Percentiles rank a stretch among this genome's conserved stretches.
These are phyloP conservation scores for Thelephora ganbajun DNA, from an alignment of 768 basidiomycete species.

Conservation along the genomic window DNA sequence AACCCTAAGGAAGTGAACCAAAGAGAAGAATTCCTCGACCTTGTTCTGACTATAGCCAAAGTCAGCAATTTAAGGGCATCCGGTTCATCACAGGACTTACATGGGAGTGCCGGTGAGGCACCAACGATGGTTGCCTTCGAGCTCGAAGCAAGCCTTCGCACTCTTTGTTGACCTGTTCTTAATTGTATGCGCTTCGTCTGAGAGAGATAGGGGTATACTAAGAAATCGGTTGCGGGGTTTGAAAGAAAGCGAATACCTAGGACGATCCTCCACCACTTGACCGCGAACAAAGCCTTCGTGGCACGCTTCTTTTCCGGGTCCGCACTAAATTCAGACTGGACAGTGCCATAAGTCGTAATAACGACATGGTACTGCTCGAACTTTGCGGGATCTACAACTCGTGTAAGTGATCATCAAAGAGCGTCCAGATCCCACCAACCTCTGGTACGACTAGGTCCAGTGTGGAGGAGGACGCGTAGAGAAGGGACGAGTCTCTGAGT, in stretches of 20 bases:
- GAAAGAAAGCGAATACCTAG: conserved; percentile 36
- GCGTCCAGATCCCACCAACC: conserved; percentile 25
- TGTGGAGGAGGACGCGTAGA: conserved; percentile 68
- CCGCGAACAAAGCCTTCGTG: conserved; percentile 48
- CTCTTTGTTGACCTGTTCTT: conserved; percentile 32
- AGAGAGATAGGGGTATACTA: background rate
- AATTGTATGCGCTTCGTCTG: conserved; percentile 49
- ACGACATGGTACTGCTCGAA: conserved; percentile 54
- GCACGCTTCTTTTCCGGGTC: conserved; percentile 22
- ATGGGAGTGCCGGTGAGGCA: conserved; percentile 33
- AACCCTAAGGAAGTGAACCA: conserved; percentile 79
- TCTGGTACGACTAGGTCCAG: conserved; percentile 61
- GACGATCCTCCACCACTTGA: conserved; percentile 78
- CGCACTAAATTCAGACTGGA: conserved; percentile 63
- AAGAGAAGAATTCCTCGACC: conserved; percentile 78
- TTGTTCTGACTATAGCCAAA: conserved; percentile 57
- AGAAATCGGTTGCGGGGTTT: background rate
- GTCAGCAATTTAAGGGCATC: background rate
- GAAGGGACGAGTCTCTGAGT: conserved; percentile 55
- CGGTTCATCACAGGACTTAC: conserved; percentile 6
- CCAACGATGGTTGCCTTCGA: conserved; percentile 36
- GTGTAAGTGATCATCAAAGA: background rate
- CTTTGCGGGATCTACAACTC: conserved; percentile 34
- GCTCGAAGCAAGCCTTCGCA: conserved; percentile 24
- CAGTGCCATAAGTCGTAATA: conserved; percentile 77